Percentiles rank a stretch among this genome's conserved stretches.
These are phyloP conservation scores for Ascochyta lentis DNA, from an alignment of 2,329 filamentous ascomycete species.

Conservation along the genomic window DNA sequence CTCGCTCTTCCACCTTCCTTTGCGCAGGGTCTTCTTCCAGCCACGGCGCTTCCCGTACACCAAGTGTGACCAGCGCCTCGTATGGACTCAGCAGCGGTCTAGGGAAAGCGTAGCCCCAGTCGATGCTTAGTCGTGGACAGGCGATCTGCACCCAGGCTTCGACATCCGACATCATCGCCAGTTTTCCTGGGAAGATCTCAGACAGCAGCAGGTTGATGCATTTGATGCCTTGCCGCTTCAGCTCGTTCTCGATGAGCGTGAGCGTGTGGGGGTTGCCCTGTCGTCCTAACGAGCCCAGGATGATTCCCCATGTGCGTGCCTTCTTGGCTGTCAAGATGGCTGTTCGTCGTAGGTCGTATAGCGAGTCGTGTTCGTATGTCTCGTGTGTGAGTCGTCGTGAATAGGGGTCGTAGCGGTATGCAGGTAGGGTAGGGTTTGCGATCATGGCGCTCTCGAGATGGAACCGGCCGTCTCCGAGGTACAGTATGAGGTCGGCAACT, in stretches of 20 bases:
- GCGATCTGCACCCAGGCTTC: slow-evolving; percentile 99
- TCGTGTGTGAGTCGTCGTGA: slow-evolving; percentile 90
- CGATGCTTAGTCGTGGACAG: slow-evolving; percentile 94
- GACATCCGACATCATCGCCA: slow-evolving; percentile 90
- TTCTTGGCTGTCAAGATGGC: slow-evolving; percentile 78
- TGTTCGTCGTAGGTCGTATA: slow-evolving; percentile 78
- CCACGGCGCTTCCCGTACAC: slow-evolving; percentile 70
- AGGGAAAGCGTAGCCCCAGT: slow-evolving; percentile 97
- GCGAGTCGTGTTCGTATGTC: slow-evolving; percentile 88
- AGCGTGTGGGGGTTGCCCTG: slow-evolving; percentile 97
- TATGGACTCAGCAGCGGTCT: slow-evolving; percentile 90
- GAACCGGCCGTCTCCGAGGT: slow-evolving; percentile 91
- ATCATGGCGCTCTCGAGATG: slow-evolving; percentile 99
- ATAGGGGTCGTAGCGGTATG: slow-evolving; percentile 97
- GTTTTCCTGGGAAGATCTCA: slow-evolving; percentile 95
- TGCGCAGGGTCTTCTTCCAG: slow-evolving; percentile 53
- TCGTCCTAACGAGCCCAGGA: slow-evolving; percentile 87
- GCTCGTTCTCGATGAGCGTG: slow-evolving; percentile 79
- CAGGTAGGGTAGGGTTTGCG: slow-evolving; percentile 87
- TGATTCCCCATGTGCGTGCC: slow-evolving; percentile 92
- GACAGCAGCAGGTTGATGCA: slow-evolving; percentile 86
- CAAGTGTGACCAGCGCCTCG: slow-evolving; percentile 90
- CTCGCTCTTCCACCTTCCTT: slow-evolving; percentile 45
- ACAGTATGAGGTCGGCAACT: slow-evolving; percentile 75
- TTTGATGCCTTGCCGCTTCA: slow-evolving; percentile 75